phyloP scores from a whole-genome alignment of 2,329 filamentous ascomycete species.

The Beauveria rudraprayagi region DNA sequence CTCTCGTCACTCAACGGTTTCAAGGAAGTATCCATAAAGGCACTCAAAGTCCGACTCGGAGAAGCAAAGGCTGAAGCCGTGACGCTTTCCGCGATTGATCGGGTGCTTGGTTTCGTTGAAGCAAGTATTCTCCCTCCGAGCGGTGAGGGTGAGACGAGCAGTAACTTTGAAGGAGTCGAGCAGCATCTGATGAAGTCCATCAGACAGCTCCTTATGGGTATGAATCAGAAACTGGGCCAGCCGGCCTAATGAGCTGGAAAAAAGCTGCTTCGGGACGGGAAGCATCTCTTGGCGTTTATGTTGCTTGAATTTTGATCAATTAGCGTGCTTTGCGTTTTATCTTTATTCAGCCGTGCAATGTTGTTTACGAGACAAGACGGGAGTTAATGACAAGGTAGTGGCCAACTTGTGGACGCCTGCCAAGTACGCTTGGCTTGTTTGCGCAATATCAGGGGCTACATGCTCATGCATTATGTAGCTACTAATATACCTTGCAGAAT shows the following conservation, averaged over 20 bases:
- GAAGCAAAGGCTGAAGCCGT: slow-evolving; percentile 37
- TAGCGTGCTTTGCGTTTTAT: slow-evolving; percentile 5
- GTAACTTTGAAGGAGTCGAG: slow-evolving; percentile 32
- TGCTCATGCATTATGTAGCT: neutral
- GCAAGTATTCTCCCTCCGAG: slow-evolving; percentile 31
- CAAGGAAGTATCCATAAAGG: slow-evolving; percentile 37
- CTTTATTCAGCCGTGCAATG: neutral
- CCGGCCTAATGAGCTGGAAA: neutral
- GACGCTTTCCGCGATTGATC: slow-evolving; percentile 42
- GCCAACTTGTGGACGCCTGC: neutral
- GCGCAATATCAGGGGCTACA: neutral
- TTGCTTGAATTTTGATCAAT: neutral
- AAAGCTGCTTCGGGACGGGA: neutral
- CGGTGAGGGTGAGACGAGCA: slow-evolving; percentile 24
- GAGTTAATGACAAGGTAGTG: neutral
- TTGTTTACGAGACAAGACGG: neutral
- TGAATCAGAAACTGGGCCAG: slow-evolving; percentile 29
- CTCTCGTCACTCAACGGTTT: slow-evolving; percentile 35
- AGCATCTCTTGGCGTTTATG: neutral
- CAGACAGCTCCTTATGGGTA: slow-evolving; percentile 29
- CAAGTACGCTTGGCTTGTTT: neutral
- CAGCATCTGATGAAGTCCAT: slow-evolving; percentile 34
- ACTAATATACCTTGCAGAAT: neutral
- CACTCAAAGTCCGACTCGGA: slow-evolving; percentile 33
- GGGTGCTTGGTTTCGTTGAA: slow-evolving; percentile 39